Conservation (phyloP, 2,329 filamentous ascomycete genomes). For the Colletotrichum gloeosporioides region DNA sequence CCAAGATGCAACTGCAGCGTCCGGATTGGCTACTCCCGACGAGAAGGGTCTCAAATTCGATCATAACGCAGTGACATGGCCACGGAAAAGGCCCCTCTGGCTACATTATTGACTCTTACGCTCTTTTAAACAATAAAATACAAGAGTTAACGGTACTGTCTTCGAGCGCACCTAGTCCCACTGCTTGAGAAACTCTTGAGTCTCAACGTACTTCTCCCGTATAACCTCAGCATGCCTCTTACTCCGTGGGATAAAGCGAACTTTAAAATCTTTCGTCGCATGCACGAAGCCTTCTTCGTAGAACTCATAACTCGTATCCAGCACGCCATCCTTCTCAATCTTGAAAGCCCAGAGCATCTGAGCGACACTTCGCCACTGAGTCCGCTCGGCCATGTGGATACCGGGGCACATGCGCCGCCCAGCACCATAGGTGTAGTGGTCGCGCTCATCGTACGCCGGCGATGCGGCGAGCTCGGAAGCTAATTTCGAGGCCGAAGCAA, state of each 20-base stretch:
- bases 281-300: neutral
- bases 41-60: neutral
- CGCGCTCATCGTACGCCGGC: constrained; percentile 28
- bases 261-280: neutral
- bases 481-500: constrained; percentile 27
- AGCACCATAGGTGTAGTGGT: constrained; percentile 53
- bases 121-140: too few species aligned
- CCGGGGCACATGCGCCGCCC: constrained; percentile 54
- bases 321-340: neutral
- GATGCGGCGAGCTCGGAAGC: constrained; percentile 32
- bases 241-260: constrained; percentile 4
- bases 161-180: neutral
- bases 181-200: neutral
- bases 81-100: neutral
- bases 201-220: neutral
- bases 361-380: constrained; percentile 40
- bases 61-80: neutral
- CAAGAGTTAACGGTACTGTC: too few species aligned
- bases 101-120: too few species aligned
- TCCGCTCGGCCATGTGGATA: constrained; percentile 54
- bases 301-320: neutral
- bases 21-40: neutral
- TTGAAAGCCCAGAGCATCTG: constrained; percentile 53
- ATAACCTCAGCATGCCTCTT: neutral
- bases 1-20: neutral